Base-by-base conservation (phyloP, 495 filamentous ascomycete species). In the Lasiosphaeriaceae sp. region DNA sequence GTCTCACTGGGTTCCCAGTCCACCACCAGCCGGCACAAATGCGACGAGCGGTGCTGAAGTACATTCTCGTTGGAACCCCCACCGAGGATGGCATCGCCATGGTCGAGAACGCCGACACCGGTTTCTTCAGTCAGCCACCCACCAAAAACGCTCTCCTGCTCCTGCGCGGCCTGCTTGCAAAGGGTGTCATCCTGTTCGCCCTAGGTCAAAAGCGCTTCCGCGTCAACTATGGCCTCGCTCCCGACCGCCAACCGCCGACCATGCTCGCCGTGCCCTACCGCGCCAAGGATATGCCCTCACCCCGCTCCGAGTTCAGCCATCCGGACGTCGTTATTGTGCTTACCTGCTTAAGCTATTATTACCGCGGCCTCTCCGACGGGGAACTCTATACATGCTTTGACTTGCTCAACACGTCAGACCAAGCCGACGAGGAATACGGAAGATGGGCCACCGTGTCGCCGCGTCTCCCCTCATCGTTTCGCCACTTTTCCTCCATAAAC, bases 321-420 rank as follows among this genome's bases (percentile, higher is more conserved):
- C 87, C 87, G 0, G 88, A 92, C 63, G 81, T 86, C 0, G 74
- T 79, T 31, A 85, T 91, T 20, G 55, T 84, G 6, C 63, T 92
- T n/a, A 90, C 89, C 0, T 86, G 74, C 22, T 66, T 90, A 2
- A 80, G 75, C 34, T 90, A 88, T 64, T 90, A 91, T 61, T 88
- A 90, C 53, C 67, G 70, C 0, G 87, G 88, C 2, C 75, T 92
- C 0, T 60, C 44, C 0, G 66, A 82, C 43, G 67, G 77, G 0
- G 78, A 90, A 6, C 64, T 90, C 0, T 71, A 68, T 6, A 48
- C 63, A 3, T 67, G 74, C 1, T 77, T 90, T 4, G 61, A 68
- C 2, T 71, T 76, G 37, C 74, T 91, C 0, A 43, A 75, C 2
- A 72, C 72, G 37, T 81, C 79, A 0, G 83, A 88, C 50, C 77